phyloP scores from a whole-genome alignment of 345 rosid species.

The Citrus glauca region DNA sequence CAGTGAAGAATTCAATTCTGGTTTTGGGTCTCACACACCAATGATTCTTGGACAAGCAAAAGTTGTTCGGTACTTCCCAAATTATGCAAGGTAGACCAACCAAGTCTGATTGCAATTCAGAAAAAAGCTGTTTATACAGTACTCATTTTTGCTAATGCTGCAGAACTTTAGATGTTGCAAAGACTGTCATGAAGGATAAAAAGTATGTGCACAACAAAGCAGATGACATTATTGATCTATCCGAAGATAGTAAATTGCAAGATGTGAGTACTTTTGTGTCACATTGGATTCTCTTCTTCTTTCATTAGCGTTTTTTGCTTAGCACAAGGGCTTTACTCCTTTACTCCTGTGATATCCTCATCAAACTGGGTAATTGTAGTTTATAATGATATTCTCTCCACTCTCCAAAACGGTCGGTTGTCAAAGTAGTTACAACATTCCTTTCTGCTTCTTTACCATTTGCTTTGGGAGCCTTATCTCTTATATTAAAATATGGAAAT shows the following conservation, averaged over 20 bases:
- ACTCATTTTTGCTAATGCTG: constrained; percentile 27
- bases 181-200: constrained; percentile 72
- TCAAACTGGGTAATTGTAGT: background rate
- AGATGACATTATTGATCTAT: constrained; percentile 57
- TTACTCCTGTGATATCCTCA: background rate
- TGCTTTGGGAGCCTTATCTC: background rate
- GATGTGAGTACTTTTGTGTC: constrained; percentile 42
- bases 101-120: constrained; percentile 3
- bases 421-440: background rate
- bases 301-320: background rate
- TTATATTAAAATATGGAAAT: background rate
- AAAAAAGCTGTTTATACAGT: background rate
- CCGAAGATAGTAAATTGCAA: constrained; percentile 61
- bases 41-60: constrained; percentile 91
- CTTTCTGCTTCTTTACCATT: background rate
- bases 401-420: background rate
- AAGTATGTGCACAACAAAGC: constrained; percentile 57
- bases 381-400: background rate
- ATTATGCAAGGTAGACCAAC: constrained; percentile 63
- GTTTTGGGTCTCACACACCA: constrained; percentile 97
- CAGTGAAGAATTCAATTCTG: constrained; percentile 94
- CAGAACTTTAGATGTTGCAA: constrained; percentile 72
- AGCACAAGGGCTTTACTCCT: background rate
- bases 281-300: background rate
- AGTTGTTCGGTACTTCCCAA: constrained; percentile 78